Evolutionary conservation across 2,329 filamentous ascomycete genomes (phyloP), one percentile per base, ranked within the genome.

Genomic region (Pseudogymnoascus sp.): DNA sequence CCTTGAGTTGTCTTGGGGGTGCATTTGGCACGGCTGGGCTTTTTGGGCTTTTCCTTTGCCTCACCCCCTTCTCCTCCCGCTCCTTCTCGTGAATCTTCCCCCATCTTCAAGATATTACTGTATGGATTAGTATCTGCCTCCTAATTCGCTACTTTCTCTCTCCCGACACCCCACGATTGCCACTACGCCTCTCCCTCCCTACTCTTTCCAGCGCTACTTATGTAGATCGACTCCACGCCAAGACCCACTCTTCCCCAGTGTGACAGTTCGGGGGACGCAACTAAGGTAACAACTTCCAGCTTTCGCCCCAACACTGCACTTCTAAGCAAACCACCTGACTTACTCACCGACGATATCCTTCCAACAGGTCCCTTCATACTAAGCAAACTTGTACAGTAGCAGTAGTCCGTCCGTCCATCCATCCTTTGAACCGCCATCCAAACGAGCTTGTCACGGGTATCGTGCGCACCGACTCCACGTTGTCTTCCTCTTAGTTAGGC

Each of bases 401-500:
- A n/a, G n/a, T n/a, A n/a, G n/a, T n/a, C n/a, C n/a, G n/a, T n/a
- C n/a, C n/a, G n/a, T 18, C 41, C 23, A 4, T 5, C 41, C n/a
- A 1, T 30, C 23, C 41, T 6, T 8, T 23, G 41, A 23, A 30
- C 41, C 41, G n/a, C 41, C n/a, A 28, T 52, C 41, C 23, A 28
- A 52, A 52, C 41, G 8, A 52, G 41, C 23, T 30, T 30, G 41
- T 52, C 41, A 52, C 41, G 41, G 26, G 41, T 52, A 52, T 52
- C 41, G 41, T 52, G 41, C 30, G 41, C 30, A 38, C 55, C 55
- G 55, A 57, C 55, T 38, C 55, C 30, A 57, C 55, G 55, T 19
- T 38, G 55, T 52, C 41, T 52, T 52, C 41, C 41, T 52, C 41
- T n/a, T 52, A 52, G n/a, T n/a, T 52, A 52, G n/a, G 41, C 41